These are phyloP conservation scores for Chaetomiaceae sp. DNA, from an alignment of 2,329 filamentous ascomycete species.

Conservation along the genomic window DNA sequence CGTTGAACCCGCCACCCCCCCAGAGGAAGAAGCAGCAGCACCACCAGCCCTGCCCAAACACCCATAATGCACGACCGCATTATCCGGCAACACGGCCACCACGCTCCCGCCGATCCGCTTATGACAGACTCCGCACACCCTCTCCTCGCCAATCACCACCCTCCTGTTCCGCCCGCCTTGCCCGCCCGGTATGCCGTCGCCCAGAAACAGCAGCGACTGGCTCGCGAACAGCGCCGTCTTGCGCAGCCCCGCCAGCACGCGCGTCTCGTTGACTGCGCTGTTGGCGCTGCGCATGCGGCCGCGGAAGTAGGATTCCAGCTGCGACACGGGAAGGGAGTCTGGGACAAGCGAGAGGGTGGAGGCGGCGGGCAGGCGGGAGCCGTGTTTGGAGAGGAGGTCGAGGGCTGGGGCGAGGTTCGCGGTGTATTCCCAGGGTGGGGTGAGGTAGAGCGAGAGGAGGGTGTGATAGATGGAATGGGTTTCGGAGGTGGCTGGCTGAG, in stretches of 20 bases:
- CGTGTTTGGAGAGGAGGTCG: constrained; percentile 84
- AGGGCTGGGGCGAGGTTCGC: constrained; percentile 75
- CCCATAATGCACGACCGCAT: constrained; percentile 74
- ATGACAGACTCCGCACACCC: constrained; percentile 87
- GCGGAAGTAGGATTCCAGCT: constrained; percentile 86
- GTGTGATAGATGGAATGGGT: constrained; percentile 85
- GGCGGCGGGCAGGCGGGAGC: constrained; percentile 80
- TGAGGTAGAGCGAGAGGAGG: constrained; percentile 82
- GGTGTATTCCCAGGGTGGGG: constrained; percentile 65
- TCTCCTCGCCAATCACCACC: constrained; percentile 80
- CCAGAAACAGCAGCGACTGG: constrained; percentile 69
- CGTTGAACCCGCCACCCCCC: constrained; percentile 1
- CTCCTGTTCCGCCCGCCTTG: constrained; percentile 55
- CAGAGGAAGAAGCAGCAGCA: no score
- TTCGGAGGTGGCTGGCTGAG: constrained; percentile 42
- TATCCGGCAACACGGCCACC: constrained; percentile 83
- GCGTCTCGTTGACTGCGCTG: constrained; percentile 72
- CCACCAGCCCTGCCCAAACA: constrained; percentile 56
- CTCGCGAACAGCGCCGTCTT: constrained; percentile 75
- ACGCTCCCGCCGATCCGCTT: constrained; percentile 90
- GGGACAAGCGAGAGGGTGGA: constrained; percentile 86
- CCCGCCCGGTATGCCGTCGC: constrained; percentile 54
- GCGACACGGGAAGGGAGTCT: constrained; percentile 67
- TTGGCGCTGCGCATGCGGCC: constrained; percentile 86
- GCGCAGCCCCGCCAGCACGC: constrained; percentile 70